Evolutionary conservation across 495 filamentous ascomycete genomes (phyloP).

Genomic region (Elaphomyces granulatus): DNA sequence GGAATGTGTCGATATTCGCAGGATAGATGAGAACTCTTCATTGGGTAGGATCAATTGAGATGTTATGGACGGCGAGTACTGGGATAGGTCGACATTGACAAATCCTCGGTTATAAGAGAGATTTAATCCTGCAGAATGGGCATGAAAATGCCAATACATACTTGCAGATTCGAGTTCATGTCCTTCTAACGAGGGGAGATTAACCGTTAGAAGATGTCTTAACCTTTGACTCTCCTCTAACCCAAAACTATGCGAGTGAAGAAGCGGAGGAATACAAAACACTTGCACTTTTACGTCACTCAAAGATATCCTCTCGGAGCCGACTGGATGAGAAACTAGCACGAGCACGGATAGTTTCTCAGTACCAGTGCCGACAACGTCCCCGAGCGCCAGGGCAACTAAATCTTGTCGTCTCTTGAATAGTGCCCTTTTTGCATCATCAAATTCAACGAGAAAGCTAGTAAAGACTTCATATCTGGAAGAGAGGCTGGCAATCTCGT

Average conservation of each 20-base stretch:
- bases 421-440: conserved; percentile 29
- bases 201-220: conserved; percentile 26
- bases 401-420: conserved; percentile 33
- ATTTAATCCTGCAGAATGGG: conserved; percentile 27
- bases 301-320: conserved; percentile 15
- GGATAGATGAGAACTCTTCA: conserved; percentile 30
- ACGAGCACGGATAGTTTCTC: conserved; percentile 28
- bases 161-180: conserved; percentile 13
- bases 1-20: conserved; percentile 32
- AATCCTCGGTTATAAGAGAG: conserved; percentile 32
- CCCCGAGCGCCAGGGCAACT: conserved; percentile 23
- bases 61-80: conserved; percentile 27
- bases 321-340: conserved; percentile 26
- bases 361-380: conserved; percentile 13
- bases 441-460: conserved; percentile 32
- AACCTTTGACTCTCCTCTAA: conserved; percentile 25
- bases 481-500: conserved; percentile 21
- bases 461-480: conserved; percentile 21
- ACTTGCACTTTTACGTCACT: conserved; percentile 28
- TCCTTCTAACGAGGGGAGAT: conserved; percentile 19
- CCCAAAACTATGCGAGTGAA: conserved; percentile 4
- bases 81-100: conserved; percentile 31
- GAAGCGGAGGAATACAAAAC: conserved; percentile 25
- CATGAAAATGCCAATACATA: conserved; percentile 33
- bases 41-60: conserved; percentile 27